Evolutionary conservation across 352 stramenopile species (phyloP).

Genomic region (Phytopythium vexans): DNA sequence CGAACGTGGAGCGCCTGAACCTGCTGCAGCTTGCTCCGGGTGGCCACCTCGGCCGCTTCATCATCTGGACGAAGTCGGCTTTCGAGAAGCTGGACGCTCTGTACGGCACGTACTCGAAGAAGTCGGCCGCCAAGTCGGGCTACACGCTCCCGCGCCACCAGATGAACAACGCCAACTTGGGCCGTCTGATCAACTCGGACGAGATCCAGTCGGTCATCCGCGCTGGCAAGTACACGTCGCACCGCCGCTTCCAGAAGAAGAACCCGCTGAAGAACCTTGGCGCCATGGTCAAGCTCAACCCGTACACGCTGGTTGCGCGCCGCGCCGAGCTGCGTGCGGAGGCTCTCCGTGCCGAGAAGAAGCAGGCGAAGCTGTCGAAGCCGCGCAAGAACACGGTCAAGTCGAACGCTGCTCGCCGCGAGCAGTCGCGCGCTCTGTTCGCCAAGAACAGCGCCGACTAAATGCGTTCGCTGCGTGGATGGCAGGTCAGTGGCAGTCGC

Average conservation of each 20-base stretch:
- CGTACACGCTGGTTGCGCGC: slow-evolving; percentile 93
- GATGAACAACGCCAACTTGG: slow-evolving; percentile 98
- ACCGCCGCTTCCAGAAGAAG: slow-evolving; percentile 94
- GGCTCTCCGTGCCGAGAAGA: slow-evolving; percentile 88
- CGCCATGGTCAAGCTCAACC: slow-evolving; percentile 96
- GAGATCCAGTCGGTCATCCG: slow-evolving; percentile 97
- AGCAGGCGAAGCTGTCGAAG: slow-evolving; percentile 71
- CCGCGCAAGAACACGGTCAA: slow-evolving; percentile 87
- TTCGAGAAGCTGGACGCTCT: slow-evolving; percentile 97
- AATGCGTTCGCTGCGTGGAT: slow-evolving; percentile 8
- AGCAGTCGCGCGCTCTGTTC: slow-evolving; percentile 75
- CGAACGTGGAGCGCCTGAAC: slow-evolving; percentile 97
- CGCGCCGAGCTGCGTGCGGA: slow-evolving; percentile 87
- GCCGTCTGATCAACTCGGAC: slow-evolving; percentile 99
- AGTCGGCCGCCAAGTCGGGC: slow-evolving; percentile 88
- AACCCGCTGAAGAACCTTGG: slow-evolving; percentile 97
- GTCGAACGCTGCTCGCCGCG: slow-evolving; percentile 67
- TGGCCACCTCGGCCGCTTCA: slow-evolving; percentile 98
- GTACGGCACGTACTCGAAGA: slow-evolving; percentile 94
- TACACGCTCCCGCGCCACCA: slow-evolving; percentile 92
- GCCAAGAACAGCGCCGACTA: slow-evolving; percentile 83
- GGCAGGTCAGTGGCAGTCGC: not conserved
- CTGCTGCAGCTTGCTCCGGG: slow-evolving; percentile 97
- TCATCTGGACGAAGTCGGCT: slow-evolving; percentile 98
- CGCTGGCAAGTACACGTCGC: slow-evolving; percentile 90